Conservation (phyloP, 2,329 filamentous ascomycete genomes). For the Claviceps sp. region DNA sequence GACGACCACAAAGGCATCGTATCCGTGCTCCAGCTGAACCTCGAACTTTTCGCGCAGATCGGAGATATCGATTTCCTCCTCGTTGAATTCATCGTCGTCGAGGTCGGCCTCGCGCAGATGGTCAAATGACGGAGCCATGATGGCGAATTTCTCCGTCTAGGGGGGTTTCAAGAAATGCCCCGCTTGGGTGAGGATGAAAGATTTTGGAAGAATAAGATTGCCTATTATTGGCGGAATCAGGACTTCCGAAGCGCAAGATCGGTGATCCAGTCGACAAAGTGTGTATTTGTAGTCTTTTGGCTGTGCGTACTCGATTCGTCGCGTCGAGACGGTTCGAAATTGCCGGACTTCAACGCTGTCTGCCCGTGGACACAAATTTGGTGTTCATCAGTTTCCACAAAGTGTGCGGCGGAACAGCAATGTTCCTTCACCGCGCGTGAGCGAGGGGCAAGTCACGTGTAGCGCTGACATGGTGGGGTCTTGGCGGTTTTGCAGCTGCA, state of each 20-base stretch:
- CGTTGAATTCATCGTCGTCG: conserved; percentile 72
- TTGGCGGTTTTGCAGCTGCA: not conserved
- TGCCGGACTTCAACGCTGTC: not conserved
- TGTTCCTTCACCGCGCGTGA: conserved; percentile 20
- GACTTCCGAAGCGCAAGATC: not conserved
- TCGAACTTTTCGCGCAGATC: conserved; percentile 91
- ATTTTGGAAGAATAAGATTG: conserved; percentile 2
- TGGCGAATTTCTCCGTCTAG: conserved; percentile 28
- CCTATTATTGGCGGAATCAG: not conserved
- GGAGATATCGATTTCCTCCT: conserved; percentile 88
- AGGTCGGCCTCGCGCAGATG: conserved; percentile 84
- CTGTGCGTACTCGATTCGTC: not conserved
- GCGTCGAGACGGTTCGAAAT: not conserved
- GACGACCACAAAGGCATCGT: conserved; percentile 92
- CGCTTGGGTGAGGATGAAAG: conserved; percentile 16
- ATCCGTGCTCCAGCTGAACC: conserved; percentile 87
- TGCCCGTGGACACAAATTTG: conserved; percentile 23
- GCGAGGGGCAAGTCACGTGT: conserved; percentile 30
- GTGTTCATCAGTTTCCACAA: conserved; percentile 23
- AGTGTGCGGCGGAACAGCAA: conserved; percentile 29
- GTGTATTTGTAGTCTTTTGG: not conserved
- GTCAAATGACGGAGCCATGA: conserved; percentile 83
- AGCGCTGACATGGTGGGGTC: conserved; percentile 5
- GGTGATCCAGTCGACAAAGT: not conserved
- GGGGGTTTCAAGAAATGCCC: conserved; percentile 24